Percentiles rank a stretch among this genome's conserved stretches.
Evolutionary conservation across 2,329 filamentous ascomycete genomes (phyloP).

Genomic region (Niveomyces coronatus): DNA sequence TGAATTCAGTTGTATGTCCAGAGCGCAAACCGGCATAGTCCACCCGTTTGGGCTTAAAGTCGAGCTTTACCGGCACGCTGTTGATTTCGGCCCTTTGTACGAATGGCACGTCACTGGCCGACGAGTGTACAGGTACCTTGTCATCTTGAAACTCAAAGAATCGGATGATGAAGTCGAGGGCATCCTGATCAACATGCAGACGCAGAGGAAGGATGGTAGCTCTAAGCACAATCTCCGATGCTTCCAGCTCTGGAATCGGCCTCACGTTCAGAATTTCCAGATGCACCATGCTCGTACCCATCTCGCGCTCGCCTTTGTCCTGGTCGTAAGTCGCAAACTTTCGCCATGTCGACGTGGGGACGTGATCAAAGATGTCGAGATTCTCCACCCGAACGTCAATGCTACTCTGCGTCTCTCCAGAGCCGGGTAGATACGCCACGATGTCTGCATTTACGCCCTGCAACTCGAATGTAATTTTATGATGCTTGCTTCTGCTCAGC

Average conservation of each 20-base stretch:
- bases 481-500: constrained; percentile 73
- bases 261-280: constrained; percentile 81
- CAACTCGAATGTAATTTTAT: constrained; percentile 94
- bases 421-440: constrained; percentile 64
- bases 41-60: constrained; percentile 98
- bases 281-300: constrained; percentile 81
- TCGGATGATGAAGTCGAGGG: constrained; percentile 88
- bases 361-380: constrained; percentile 85
- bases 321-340: constrained; percentile 94
- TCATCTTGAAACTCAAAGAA: constrained; percentile 98
- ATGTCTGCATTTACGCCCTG: constrained; percentile 76
- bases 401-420: constrained; percentile 76
- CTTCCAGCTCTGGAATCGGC: constrained; percentile 72
- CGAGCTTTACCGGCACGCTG: constrained; percentile 68
- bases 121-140: constrained; percentile 38
- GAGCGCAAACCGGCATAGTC: constrained; percentile 90
- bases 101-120: constrained; percentile 68
- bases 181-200: constrained; percentile 93
- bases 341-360: constrained; percentile 94
- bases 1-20: constrained; percentile 91
- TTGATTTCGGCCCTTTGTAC: constrained; percentile 83
- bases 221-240: constrained; percentile 79
- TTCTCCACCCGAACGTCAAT: constrained; percentile 74
- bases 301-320: constrained; percentile 76
- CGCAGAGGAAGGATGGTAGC: constrained; percentile 72